Percentiles rank a stretch among this genome's conserved stretches.
phyloP scores from a whole-genome alignment of 2,329 filamentous ascomycete species.

The Trichoderma atroviride region DNA sequence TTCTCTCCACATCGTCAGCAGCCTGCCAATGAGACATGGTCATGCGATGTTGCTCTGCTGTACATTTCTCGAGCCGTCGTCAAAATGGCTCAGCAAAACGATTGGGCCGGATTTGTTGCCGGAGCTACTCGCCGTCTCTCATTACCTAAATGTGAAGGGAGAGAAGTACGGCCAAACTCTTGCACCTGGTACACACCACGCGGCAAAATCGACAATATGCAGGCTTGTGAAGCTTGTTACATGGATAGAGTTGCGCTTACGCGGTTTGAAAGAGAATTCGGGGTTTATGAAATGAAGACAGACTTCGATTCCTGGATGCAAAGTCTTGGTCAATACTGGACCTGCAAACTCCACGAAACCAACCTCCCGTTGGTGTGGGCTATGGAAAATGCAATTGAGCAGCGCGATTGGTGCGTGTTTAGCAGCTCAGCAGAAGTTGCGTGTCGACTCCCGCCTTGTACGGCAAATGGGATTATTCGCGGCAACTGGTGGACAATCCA shows the following conservation, averaged over 20 bases:
- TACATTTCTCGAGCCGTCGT: constrained; percentile 33
- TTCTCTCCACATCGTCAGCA: constrained; percentile 38
- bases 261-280: constrained; percentile 36
- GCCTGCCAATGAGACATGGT: constrained; percentile 37
- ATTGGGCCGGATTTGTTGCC: constrained; percentile 39
- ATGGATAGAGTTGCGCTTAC: constrained; percentile 40
- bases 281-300: constrained; percentile 26
- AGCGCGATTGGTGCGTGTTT: constrained; percentile 36
- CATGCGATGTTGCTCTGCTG: constrained; percentile 37
- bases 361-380: constrained; percentile 34
- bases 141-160: constrained; percentile 37
- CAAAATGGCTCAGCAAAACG: constrained; percentile 30
- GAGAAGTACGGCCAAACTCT: constrained; percentile 30
- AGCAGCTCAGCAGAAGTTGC: constrained; percentile 33
- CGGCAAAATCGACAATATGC: constrained; percentile 33
- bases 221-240: constrained; percentile 42
- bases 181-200: constrained; percentile 36
- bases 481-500: constrained; percentile 42
- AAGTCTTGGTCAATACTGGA: constrained; percentile 31
- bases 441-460: constrained; percentile 34
- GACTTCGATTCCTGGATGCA: constrained; percentile 35
- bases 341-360: constrained; percentile 33
- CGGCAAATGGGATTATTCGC: constrained; percentile 34
- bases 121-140: constrained; percentile 31
- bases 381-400: constrained; percentile 33